These are phyloP conservation scores for Delphinella strobiligena DNA, from an alignment of 2,329 filamentous ascomycete species.

Conservation along the genomic window DNA sequence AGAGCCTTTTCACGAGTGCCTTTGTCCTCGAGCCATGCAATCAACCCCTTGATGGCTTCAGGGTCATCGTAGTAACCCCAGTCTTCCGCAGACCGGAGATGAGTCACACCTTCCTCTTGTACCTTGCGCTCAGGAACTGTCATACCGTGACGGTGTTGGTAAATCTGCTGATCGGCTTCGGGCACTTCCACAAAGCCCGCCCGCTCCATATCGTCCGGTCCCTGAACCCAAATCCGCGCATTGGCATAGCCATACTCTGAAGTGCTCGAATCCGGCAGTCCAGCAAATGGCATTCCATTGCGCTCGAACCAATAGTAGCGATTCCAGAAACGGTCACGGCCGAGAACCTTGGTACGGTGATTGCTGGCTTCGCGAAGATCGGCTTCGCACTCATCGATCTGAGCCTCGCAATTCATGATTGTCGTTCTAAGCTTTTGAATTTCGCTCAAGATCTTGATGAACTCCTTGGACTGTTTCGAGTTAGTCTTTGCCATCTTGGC, in stretches of 20 bases:
- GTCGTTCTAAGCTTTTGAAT: slow-evolving; percentile 77
- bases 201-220: slow-evolving; percentile 78
- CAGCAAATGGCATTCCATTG: slow-evolving; percentile 93
- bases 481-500: slow-evolving; percentile 50
- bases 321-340: slow-evolving; percentile 95
- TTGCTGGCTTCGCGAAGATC: slow-evolving; percentile 91
- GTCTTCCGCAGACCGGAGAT: slow-evolving; percentile 62
- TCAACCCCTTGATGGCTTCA: slow-evolving; percentile 62
- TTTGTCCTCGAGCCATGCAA: slow-evolving; percentile 79
- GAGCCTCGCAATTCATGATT: slow-evolving; percentile 70
- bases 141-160: slow-evolving; percentile 64
- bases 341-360: slow-evolving; percentile 75
- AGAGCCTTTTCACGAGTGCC: slow-evolving; percentile 79
- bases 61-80: slow-evolving; percentile 89
- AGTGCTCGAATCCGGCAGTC: slow-evolving; percentile 78
- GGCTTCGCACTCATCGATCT: slow-evolving; percentile 77
- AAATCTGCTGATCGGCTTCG: slow-evolving; percentile 59
- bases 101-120: slow-evolving; percentile 71
- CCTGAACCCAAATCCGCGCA: slow-evolving; percentile 91
- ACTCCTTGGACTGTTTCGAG: slow-evolving; percentile 64
- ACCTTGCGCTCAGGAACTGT: slow-evolving; percentile 77
- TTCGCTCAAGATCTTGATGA: slow-evolving; percentile 74
- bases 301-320: slow-evolving; percentile 99
- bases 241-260: slow-evolving; percentile 82
- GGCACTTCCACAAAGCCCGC: slow-evolving; percentile 74